phyloP scores from a whole-genome alignment of 148 eudicot genomes.

The Vaccinium macrocarpon region DNA sequence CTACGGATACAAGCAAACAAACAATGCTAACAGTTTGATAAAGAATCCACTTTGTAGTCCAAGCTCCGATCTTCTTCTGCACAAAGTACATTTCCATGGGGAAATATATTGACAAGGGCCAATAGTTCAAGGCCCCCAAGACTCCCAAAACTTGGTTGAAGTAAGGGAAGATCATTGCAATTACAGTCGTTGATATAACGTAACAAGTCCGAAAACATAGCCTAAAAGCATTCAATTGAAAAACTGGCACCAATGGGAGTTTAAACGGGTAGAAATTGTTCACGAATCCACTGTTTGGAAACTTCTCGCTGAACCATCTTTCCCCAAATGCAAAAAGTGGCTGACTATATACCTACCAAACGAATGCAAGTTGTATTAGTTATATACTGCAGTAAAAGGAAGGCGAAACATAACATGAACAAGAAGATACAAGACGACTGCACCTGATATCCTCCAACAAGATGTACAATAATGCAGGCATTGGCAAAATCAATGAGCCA shows the following conservation, averaged over 20 bases:
- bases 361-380: not conserved
- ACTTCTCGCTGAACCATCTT: slow-evolving; percentile 34
- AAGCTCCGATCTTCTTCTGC: slow-evolving; percentile 45
- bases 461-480: slow-evolving; percentile 60
- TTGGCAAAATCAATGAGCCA: slow-evolving; percentile 74
- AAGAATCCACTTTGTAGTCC: slow-evolving; percentile 42
- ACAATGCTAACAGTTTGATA: slow-evolving; percentile 39
- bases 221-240: slow-evolving; percentile 41
- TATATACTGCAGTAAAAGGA: not conserved
- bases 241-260: slow-evolving; percentile 36
- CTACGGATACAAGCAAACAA: slow-evolving; percentile 40
- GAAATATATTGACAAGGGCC: slow-evolving; percentile 68
- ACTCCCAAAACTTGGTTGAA: slow-evolving; percentile 57
- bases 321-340: slow-evolving; percentile 45
- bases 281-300: slow-evolving; percentile 40
- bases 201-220: slow-evolving; percentile 45
- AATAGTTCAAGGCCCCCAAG: slow-evolving; percentile 51
- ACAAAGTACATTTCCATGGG: slow-evolving; percentile 65
- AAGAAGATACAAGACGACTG: not conserved
- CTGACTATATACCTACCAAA: slow-evolving; percentile 43
- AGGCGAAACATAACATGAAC: not conserved
- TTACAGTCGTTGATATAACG: slow-evolving; percentile 40
- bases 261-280: slow-evolving; percentile 27
- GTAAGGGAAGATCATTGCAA: slow-evolving; percentile 49
- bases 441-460: slow-evolving; percentile 82